Evolutionary conservation across 805 yeast species (phyloP), one percentile per base, ranked within the genome.

Genomic region (Hanseniaspora jakobsenii): DNA sequence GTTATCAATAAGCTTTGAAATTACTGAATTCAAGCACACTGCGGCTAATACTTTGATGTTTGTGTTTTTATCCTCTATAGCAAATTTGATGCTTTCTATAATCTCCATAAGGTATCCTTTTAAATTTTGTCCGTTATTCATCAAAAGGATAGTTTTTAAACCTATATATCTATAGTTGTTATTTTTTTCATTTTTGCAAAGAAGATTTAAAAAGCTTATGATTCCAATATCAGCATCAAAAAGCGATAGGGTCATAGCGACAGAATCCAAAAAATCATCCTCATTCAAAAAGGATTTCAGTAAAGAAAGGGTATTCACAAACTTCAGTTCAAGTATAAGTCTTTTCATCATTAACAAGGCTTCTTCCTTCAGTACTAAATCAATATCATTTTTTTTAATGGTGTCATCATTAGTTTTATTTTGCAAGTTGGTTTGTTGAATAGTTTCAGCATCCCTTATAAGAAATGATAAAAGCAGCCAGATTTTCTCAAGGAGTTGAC

Each of bases 21-120:
- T 30, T 3, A 40, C 22, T 14, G 31, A 19, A 9, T 32, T 40
- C 9, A 34, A 10, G 10, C 38, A 26, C 28, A 40, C 3, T 4
- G 36, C 14, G 5, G 94, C 69, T 10, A 77, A 69, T 2, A 73
- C 71, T 46, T 93, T 66, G 0, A 86, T 81, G 35, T 72, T 75
- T 10, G 74, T 56, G 47, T 79, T 78, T 40, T 77, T 83, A 60
- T 85, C 95, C 0, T 65, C 63, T 14, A 89, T 53, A 0, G 79
- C 73, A 1, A 71, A 71, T 1, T 63, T 57, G 9, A 84, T 58
- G 49, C 87, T 77, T 2, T 64, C 73, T 2, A 85, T 77, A 12
- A 89, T 59, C 5, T 72, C 77, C 22, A 72, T 66, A 43, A 87
- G 61, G 53, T 79, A 77, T 0, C 96, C 95, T 32, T 13, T 19